Base-by-base conservation (phyloP, 805 yeast species). In the Saturnispora dispora region DNA sequence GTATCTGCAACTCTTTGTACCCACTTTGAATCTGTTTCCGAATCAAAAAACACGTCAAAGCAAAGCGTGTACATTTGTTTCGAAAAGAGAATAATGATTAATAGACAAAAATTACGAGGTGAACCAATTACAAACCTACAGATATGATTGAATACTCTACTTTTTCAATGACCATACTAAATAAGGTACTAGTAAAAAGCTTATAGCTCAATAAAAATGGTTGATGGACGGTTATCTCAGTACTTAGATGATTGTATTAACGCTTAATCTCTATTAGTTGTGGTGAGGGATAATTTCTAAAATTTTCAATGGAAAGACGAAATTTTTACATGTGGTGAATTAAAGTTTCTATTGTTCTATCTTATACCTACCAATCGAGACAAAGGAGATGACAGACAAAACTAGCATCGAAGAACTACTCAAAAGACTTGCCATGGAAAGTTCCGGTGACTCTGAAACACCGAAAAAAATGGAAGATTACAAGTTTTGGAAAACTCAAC, bases 401-500 rank as follows among this genome's bases (percentile, higher is more conserved):
- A 73, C 75, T 58, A 61, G 73, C 27, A 73, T 82, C 51, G 82
- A 82, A 58, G 87, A 85, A 53, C 73, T 86, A 48, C 67, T 86
- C 56, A 71, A 72, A 60, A 72, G 71, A 58, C 66, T 80, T 39
- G 72, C 81, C 2, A 65, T 75, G 71, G 82, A 79, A 30, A 77
- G 76, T 7, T 65, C 73, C 72, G 69, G 82, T 46, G 72, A 73
- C n/a, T 81, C 41, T 17, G 41, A 73, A 43, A 71, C 75, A 32
- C 71, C 77, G 59, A 83, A 82, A 56, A 78, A 82, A 22, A 88
- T 89, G 86, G 81, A 85, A 48, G 95, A 90, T 63, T 88, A 90
- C 72, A 88, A 86, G 70, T 93, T 93, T 70, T 93, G 99, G 99
- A 87, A 85, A 62, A 93, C 99, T 2, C 99, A 93, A 69, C 99